A percentile compares a stretch with the other conserved stretches of the same genome.
Evolutionary conservation across 2,329 filamentous ascomycete genomes (phyloP).

Genomic region (Neurospora sp.): DNA sequence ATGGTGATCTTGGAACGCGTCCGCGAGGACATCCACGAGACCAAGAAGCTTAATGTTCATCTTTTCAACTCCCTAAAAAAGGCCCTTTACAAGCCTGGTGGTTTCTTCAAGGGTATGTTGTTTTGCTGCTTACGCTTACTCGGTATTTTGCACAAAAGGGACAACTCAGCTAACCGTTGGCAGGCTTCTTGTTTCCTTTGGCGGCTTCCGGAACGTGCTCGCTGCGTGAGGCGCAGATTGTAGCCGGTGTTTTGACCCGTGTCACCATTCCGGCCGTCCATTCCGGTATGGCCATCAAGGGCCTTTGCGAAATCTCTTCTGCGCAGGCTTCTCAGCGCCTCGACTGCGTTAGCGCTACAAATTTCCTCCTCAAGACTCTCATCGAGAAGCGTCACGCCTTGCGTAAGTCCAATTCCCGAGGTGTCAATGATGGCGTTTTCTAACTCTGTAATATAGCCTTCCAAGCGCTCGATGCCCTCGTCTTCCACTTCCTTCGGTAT

Average conservation of each 20-base stretch:
- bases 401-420: conserved; percentile 25
- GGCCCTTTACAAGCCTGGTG: conserved; percentile 53
- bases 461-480: conserved; percentile 85
- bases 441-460: conserved; percentile 12
- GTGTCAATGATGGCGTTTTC: neutral
- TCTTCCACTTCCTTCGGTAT: conserved; percentile 93
- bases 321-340: conserved; percentile 75
- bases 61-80: conserved; percentile 93
- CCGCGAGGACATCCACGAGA: conserved; percentile 89
- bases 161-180: neutral
- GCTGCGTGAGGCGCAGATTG: conserved; percentile 81
- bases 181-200: conserved; percentile 75
- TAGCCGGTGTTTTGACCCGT: conserved; percentile 74
- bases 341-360: conserved; percentile 83
- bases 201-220: conserved; percentile 81
- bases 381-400: conserved; percentile 96
- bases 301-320: conserved; percentile 87
- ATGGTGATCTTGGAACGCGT: conserved; percentile 81
- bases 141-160: neutral
- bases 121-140: neutral
- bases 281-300: conserved; percentile 82
- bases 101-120: conserved; percentile 72
- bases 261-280: conserved; percentile 86
- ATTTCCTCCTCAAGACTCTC: conserved; percentile 87
- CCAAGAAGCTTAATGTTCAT: conserved; percentile 90